A percentile compares a stretch with the other conserved stretches of the same genome.
phyloP scores from a whole-genome alignment of 805 yeast species.

The Lipomyces spencermartinsiae region DNA sequence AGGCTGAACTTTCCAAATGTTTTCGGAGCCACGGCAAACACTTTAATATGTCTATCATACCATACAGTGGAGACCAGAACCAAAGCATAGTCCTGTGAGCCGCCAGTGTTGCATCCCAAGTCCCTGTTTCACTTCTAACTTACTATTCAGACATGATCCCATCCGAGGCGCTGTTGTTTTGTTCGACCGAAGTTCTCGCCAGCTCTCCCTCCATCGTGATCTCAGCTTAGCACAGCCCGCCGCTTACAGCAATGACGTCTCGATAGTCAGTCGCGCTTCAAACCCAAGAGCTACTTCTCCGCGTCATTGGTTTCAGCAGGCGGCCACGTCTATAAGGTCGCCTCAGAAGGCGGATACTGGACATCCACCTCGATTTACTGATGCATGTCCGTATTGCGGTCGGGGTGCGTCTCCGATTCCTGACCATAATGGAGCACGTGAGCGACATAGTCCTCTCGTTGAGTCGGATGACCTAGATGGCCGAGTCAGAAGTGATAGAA shows the following conservation, averaged over 20 bases:
- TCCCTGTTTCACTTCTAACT: too few species aligned
- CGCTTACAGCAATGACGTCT: not conserved
- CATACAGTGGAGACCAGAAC: constrained; percentile 24
- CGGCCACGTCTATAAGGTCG: not conserved
- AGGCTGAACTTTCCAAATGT: not conserved
- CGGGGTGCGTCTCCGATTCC: constrained; percentile 9
- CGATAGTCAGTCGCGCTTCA: not conserved
- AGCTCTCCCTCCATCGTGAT: constrained; percentile 32
- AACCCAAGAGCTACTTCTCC: not conserved
- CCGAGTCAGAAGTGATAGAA: constrained; percentile 13
- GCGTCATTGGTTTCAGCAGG: not conserved
- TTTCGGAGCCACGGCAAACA: too few species aligned
- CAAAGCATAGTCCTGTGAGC: constrained; percentile 34
- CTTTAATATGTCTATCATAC: constrained; percentile 32
- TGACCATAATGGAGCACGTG: not conserved
- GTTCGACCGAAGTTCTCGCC: constrained; percentile 29
- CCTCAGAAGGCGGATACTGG: not conserved
- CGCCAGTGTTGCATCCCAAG: not conserved
- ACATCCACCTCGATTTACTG: not conserved
- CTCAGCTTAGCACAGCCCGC: constrained; percentile 7
- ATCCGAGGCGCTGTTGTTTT: constrained; percentile 31
- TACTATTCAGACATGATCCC: constrained; percentile 32
- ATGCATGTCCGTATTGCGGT: constrained; percentile 21
- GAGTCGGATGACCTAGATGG: not conserved
- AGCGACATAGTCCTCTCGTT: constrained; percentile 1